Percentiles rank a stretch among this genome's conserved stretches.
Evolutionary conservation across 352 stramenopile species (phyloP).

Genomic region (Thalassiosira livingstoniorum): DNA sequence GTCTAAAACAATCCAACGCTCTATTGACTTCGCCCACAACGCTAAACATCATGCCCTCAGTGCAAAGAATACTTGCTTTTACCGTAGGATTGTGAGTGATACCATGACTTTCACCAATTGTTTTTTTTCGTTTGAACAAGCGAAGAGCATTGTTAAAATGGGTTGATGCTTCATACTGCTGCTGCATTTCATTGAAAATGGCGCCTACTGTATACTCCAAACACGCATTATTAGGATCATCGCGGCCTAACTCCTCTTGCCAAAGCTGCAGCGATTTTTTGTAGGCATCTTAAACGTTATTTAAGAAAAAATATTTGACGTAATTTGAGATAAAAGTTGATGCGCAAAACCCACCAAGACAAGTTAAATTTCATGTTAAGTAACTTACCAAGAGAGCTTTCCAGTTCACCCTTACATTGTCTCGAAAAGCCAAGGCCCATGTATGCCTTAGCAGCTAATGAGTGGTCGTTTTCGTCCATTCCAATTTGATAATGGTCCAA

Average conservation of each 20-base stretch:
- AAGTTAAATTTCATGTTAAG: no score
- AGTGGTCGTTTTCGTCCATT: constrained; percentile 48
- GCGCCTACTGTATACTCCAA: constrained; percentile 69
- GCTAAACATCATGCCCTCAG: constrained; percentile 67
- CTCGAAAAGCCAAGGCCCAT: constrained; percentile 62
- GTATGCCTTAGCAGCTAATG: constrained; percentile 58
- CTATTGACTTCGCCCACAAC: constrained; percentile 40
- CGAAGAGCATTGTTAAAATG: constrained; percentile 60
- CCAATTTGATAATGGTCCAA: constrained; percentile 42
- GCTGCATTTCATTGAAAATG: constrained; percentile 79
- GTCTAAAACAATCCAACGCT: constrained; percentile 51
- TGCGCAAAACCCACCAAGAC: no score
- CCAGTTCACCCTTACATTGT: constrained; percentile 59
- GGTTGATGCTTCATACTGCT: constrained; percentile 58
- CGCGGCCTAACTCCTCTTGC: constrained; percentile 37
- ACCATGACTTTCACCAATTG: constrained; percentile 9
- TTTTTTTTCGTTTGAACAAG: constrained; percentile 42
- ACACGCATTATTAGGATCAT: constrained; percentile 36
- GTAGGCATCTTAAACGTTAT: constrained; percentile 60
- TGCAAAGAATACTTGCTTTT: constrained; percentile 56
- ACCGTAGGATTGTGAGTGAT: no score
- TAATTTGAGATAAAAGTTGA: no score
- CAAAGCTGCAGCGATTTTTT: constrained; percentile 52
- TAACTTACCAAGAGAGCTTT: constrained; percentile 56
- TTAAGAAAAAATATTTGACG: no score